phyloP scores from a whole-genome alignment of 805 yeast genomes.

The Candida railenensis region DNA sequence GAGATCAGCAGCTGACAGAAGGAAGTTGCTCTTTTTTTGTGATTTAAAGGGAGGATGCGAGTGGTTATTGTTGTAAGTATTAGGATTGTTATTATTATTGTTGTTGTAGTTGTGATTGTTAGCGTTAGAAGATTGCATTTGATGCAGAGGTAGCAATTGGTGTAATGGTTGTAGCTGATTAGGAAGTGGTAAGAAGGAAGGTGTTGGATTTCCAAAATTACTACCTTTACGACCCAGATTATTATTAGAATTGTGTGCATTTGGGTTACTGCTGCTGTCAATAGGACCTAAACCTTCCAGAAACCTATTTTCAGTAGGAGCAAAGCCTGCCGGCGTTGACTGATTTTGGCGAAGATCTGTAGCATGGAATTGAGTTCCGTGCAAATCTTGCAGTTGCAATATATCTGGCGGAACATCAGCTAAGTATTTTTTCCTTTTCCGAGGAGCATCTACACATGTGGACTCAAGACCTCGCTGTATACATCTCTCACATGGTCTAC shows the following conservation, averaged over 20 bases:
- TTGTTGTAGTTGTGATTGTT: slow-evolving; percentile 2
- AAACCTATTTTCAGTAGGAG: background rate
- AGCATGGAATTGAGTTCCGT: background rate
- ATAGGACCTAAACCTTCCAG: background rate
- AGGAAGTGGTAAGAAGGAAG: background rate
- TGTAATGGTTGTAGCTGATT: slow-evolving; percentile 5
- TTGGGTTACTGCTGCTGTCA: background rate
- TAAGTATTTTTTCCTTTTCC: slow-evolving; percentile 81
- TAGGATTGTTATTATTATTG: background rate
- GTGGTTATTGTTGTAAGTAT: background rate
- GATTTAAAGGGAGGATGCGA: slow-evolving; percentile 3
- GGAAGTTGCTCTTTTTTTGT: slow-evolving; percentile 43
- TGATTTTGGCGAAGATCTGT: slow-evolving; percentile 15
- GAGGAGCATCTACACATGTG: slow-evolving; percentile 84
- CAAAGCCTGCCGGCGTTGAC: slow-evolving; percentile 1
- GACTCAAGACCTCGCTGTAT: slow-evolving; percentile 61
- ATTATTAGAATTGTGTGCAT: background rate
- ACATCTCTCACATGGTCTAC: slow-evolving; percentile 83
- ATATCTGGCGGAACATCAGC: slow-evolving; percentile 50
- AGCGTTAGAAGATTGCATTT: background rate
- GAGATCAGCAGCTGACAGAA: slow-evolving; percentile 70
- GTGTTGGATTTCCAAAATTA: background rate
- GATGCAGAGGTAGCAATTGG: slow-evolving; percentile 1
- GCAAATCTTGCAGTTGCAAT: slow-evolving; percentile 8
- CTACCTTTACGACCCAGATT: background rate